Evolutionary conservation across 2,329 filamentous ascomycete species (phyloP), one percentile per base, ranked within the genome.

Genomic region (Penicillium sp.): DNA sequence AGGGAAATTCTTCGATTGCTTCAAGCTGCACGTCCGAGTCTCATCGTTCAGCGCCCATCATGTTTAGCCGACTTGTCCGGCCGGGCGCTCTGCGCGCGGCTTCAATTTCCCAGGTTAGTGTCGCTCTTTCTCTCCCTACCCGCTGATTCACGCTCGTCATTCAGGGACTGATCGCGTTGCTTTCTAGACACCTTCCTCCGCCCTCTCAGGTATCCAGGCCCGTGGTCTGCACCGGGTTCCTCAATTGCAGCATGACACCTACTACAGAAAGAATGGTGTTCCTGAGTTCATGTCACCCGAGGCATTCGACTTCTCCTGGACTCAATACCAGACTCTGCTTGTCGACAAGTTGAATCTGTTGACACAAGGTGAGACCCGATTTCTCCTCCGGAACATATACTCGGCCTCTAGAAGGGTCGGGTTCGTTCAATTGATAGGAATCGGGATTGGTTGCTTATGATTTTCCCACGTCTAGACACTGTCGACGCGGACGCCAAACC

Each of bases 271-370:
- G 38, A 56, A 77, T 49, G 80, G 80, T 43, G 74, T 95, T 4
- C 77, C 80, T n/a, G 79, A 80, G 10, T 75, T 97, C 45, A 74
- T 95, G 61, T 82, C 82, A 19, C 65, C 75, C 2, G 72, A 77
- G 35, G 86, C 79, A 39, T 94, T 86, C 67, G 70, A 84, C 40
- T 77, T 87, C 39, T 83, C 89, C 34, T 98, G 88, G 83, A 83
- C 77, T 21, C 75, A 89, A 59, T 94, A 96, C 71, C 89, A 94
- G 75, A 62, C 71, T 25, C 69, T 84, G 51, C 75, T 91, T 58
- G 66, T 90, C 36, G 74, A 87, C 48, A 86, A 85, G 67, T 77
- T 97, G 63, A 94, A 94, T 67, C 68, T 73, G 42, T 66, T 86
- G 58, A 84, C 80, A 47, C 79, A 77, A 49, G 89, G 90, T 89